Percentiles rank a stretch among this genome's conserved stretches.
phyloP scores from a whole-genome alignment of 2,329 filamentous ascomycete genomes.

The Penicillium digitatum region DNA sequence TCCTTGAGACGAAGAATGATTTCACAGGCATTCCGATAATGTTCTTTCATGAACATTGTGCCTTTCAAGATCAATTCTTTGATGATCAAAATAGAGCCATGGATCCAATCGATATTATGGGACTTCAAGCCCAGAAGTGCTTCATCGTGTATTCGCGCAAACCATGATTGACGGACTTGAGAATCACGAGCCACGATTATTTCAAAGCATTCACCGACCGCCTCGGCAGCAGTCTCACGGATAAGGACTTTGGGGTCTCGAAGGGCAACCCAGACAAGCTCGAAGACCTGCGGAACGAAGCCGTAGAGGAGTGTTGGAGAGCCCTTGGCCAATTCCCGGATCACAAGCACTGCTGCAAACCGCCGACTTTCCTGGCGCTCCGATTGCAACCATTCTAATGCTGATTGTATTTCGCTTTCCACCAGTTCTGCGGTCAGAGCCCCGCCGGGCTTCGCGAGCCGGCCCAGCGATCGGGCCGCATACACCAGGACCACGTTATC shows the following conservation, averaged over 20 bases:
- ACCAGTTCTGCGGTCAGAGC: constrained; percentile 93
- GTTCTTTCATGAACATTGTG: constrained; percentile 98
- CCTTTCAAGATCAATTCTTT: constrained; percentile 91
- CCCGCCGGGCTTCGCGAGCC: constrained; percentile 85
- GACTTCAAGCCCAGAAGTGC: constrained; percentile 73
- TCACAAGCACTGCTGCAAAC: constrained; percentile 86
- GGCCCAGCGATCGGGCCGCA: constrained; percentile 82
- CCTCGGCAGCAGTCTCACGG: constrained; percentile 83
- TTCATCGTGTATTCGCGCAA: constrained; percentile 85
- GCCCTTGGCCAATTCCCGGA: constrained; percentile 85
- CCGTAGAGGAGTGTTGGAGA: constrained; percentile 94
- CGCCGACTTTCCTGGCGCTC: constrained; percentile 89
- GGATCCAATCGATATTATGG: constrained; percentile 79
- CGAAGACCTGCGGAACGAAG: constrained; percentile 91
- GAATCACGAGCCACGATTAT: constrained; percentile 93
- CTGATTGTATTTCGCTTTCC: constrained; percentile 93
- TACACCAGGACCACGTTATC: constrained; percentile 87
- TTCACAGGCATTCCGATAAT: constrained; percentile 88
- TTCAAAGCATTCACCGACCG: constrained; percentile 90
- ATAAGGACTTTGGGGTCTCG: constrained; percentile 88
- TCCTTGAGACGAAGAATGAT: constrained; percentile 91
- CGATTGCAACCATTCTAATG: constrained; percentile 93
- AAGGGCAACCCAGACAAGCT: constrained; percentile 92
- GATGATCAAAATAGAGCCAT: constrained; percentile 88
- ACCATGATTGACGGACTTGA: constrained; percentile 80